Evolutionary conservation across 2,329 filamentous ascomycete species (phyloP).

Genomic region (Talaromyces piceae): DNA sequence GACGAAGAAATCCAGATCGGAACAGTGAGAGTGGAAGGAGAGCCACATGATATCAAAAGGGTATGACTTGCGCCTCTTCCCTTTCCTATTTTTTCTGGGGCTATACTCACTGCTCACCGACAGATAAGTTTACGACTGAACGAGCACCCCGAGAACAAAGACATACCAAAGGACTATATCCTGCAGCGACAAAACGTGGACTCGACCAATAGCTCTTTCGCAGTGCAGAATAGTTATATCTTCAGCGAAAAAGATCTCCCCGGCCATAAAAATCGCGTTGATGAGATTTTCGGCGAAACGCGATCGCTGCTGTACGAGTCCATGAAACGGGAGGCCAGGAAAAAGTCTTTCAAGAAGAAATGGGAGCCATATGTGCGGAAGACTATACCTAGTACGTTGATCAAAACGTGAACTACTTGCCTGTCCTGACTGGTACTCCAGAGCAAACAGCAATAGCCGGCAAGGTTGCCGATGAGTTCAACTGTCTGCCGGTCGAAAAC

Average conservation of each 20-base stretch:
- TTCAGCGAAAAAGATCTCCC: slow-evolving; percentile 92
- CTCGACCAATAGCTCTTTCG: slow-evolving; percentile 29
- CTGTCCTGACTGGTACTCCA: slow-evolving; percentile 27
- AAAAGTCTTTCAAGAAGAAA: slow-evolving; percentile 45
- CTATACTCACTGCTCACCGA: slow-evolving; percentile 25
- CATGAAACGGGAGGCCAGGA: slow-evolving; percentile 37
- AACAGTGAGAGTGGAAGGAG: slow-evolving; percentile 57
- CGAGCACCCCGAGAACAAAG: slow-evolving; percentile 60
- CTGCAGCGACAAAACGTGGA: slow-evolving; percentile 60
- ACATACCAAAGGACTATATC: slow-evolving; percentile 82
- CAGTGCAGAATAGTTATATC: slow-evolving; percentile 74
- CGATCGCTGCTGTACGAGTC: slow-evolving; percentile 41
- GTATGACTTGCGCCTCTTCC: slow-evolving; percentile 28
- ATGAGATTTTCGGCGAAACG: slow-evolving; percentile 36
- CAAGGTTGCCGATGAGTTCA: slow-evolving; percentile 67
- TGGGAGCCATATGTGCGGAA: slow-evolving; percentile 51
- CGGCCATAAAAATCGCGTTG: slow-evolving; percentile 52
- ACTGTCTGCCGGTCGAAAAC: slow-evolving; percentile 65
- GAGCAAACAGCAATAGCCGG: slow-evolving; percentile 73
- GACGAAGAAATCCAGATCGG: slow-evolving; percentile 77
- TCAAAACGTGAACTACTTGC: neutral
- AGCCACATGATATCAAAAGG: slow-evolving; percentile 46
- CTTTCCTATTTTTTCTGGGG: slow-evolving; percentile 15
- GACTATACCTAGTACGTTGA: slow-evolving; percentile 62
- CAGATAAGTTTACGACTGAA: slow-evolving; percentile 63